phyloP scores from a whole-genome alignment of 768 basidiomycete genomes.

The Pulveroboletus ravenelii region DNA sequence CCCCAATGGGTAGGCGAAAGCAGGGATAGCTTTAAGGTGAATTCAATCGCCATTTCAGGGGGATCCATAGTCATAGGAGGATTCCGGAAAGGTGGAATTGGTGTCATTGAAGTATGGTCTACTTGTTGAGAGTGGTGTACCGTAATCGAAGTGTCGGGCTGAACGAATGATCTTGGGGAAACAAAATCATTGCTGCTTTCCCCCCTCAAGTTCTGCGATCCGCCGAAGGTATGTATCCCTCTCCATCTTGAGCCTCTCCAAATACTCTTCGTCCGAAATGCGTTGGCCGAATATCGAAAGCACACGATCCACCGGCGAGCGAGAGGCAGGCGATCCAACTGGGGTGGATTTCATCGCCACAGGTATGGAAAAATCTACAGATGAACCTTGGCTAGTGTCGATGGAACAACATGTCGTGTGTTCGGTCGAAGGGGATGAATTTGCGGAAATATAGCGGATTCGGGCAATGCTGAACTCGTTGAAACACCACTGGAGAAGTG shows the following conservation, averaged over 20 bases:
- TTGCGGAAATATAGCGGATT: slow-evolving; percentile 49
- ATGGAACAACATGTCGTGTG: background rate
- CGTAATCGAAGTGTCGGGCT: background rate
- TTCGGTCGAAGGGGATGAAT: slow-evolving; percentile 1
- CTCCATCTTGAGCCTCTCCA: slow-evolving; percentile 52
- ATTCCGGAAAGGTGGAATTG: slow-evolving; percentile 51
- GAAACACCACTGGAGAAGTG: slow-evolving; percentile 59
- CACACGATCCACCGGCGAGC: slow-evolving; percentile 36
- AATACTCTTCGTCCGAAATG: slow-evolving; percentile 70
- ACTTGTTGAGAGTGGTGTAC: slow-evolving; percentile 2
- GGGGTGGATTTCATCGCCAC: slow-evolving; percentile 14
- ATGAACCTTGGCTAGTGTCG: background rate
- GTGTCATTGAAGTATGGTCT: slow-evolving; percentile 60
- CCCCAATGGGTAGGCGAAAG: slow-evolving; percentile 46
- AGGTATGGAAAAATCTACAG: slow-evolving; percentile 1
- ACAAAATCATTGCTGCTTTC: slow-evolving; percentile 27
- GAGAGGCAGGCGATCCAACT: background rate
- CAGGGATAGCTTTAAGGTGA: slow-evolving; percentile 54
- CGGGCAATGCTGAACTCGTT: slow-evolving; percentile 66
- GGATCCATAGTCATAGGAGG: slow-evolving; percentile 58
- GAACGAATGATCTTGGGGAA: background rate
- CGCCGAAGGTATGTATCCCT: slow-evolving; percentile 50
- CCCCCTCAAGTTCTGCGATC: slow-evolving; percentile 50
- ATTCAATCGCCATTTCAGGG: slow-evolving; percentile 49
- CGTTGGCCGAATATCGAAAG: slow-evolving; percentile 31